Conservation (phyloP, 2,329 filamentous ascomycete genomes). For the Trichoderma asperellum region DNA sequence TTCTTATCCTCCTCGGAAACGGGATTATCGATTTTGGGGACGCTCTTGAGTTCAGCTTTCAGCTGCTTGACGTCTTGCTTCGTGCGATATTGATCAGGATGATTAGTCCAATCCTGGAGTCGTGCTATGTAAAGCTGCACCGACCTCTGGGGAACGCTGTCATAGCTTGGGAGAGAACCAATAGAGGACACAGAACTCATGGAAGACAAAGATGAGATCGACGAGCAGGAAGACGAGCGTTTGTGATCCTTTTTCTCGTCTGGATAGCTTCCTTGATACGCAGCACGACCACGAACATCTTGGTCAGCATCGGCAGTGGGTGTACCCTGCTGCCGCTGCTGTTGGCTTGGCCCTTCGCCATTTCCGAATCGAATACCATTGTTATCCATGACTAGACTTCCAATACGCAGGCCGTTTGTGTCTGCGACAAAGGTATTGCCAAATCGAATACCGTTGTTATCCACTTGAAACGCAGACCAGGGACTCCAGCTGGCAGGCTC, state of each 20-base stretch:
- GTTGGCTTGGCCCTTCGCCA: not conserved
- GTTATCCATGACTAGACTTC: conserved; percentile 48
- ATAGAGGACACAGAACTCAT: conserved; percentile 47
- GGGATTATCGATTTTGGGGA: conserved; percentile 37
- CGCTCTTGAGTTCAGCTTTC: conserved; percentile 49
- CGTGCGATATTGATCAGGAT: conserved; percentile 55
- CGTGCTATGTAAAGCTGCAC: conserved; percentile 50
- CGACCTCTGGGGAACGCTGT: conserved; percentile 54
- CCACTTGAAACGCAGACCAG: conserved; percentile 44
- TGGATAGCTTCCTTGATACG: not conserved
- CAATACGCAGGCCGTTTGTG: conserved; percentile 51
- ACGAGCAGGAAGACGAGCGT: conserved; percentile 44
- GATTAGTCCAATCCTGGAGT: conserved; percentile 54
- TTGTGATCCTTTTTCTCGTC: conserved; percentile 30
- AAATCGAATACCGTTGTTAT: conserved; percentile 49
- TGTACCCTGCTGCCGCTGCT: not conserved
- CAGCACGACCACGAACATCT: conserved; percentile 12
- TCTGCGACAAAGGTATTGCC: conserved; percentile 51
- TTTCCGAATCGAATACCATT: conserved; percentile 42
- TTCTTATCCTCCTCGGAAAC: conserved; percentile 35
- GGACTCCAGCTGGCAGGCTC: conserved; percentile 21
- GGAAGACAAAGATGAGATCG: conserved; percentile 42
- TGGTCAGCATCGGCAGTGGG: not conserved
- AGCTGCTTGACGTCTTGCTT: conserved; percentile 49
- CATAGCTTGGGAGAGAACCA: conserved; percentile 58